Base-by-base conservation (phyloP, 768 basidiomycete genomes). In the Gelatoporia subvermispora region DNA sequence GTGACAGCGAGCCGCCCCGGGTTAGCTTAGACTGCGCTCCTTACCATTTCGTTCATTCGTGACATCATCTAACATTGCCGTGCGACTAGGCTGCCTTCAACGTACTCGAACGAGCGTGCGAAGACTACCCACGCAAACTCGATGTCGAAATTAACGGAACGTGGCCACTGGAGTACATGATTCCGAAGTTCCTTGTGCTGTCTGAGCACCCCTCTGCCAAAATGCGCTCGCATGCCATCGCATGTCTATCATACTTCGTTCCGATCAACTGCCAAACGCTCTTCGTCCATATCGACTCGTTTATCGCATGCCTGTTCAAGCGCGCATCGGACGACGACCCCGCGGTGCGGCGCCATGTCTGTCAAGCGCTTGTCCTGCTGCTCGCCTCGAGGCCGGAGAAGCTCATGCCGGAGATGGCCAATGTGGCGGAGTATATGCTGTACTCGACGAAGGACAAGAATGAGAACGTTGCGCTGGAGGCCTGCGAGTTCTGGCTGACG, bases 401-500 rank as follows among this genome's bases (percentile, higher is more conserved):
- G 67, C 82, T 99, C 55, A 85, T 98, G 75, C 96, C 95, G 1
- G 93, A 97, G 65, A 90, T 99, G 79, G 65, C 73, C 20, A 93
- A 92, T 57, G 96, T 99, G 36, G 93, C 95, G 22, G 93, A 96
- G 65, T 99, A 96, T 68, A 98, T 99, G 92, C 77, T 98, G 35
- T 98, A 93, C 71, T 95, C 93, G 22, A 97, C 93, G 13, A 93
- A 94, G 69, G 94, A 97, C 74, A 88, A 89, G 70, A 93, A 97
- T 65, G 94, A 97, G 69, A 87, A 85, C 53, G 95, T 93, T 45
- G 93, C 95, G 2, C 76, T 99, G 42, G 96, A 99, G 71, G 96
- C 96, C 20, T 96, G 94, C 76, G 96, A 99, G 75, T 99, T 99
- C 68, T 99, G 96, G 96, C 76, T 99, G 52, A 96, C 94, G 1